phyloP scores from a whole-genome alignment of 2,329 filamentous ascomycete genomes.

The Coleophoma cylindrospora region DNA sequence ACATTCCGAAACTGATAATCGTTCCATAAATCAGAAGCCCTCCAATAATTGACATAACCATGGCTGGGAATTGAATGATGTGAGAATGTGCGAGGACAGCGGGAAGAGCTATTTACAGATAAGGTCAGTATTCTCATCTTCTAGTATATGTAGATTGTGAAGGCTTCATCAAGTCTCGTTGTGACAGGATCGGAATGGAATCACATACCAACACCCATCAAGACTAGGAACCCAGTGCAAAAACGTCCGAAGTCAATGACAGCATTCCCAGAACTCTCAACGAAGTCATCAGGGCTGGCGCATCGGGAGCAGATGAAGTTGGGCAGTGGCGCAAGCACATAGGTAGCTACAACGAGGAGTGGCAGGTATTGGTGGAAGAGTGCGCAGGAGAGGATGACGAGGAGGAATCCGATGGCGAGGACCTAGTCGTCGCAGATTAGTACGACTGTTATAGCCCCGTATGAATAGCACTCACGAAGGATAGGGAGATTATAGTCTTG shows the following conservation, averaged over 20 bases:
- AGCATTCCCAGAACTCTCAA: constrained; percentile 73
- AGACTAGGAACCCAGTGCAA: constrained; percentile 88
- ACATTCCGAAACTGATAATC: constrained; percentile 96
- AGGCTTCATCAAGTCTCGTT: neutral
- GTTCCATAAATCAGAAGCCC: constrained; percentile 95
- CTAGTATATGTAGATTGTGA: neutral
- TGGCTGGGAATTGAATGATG: constrained; percentile 77
- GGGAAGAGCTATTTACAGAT: constrained; percentile 63
- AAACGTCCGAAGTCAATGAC: constrained; percentile 93
- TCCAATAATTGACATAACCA: constrained; percentile 91
- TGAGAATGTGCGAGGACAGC: constrained; percentile 81
- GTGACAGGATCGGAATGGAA: neutral
- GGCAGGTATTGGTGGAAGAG: constrained; percentile 94
- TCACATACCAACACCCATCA: constrained; percentile 91
- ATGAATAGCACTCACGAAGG: constrained; percentile 62
- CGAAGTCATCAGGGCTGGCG: constrained; percentile 90
- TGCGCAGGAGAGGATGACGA: constrained; percentile 96
- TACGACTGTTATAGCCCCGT: constrained; percentile 4
- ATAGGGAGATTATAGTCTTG: constrained; percentile 98
- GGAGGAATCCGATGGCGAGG: constrained; percentile 95
- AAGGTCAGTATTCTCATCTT: constrained; percentile 3
- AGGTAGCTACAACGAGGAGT: constrained; percentile 91
- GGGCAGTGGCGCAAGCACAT: constrained; percentile 86
- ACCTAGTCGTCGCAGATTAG: constrained; percentile 45
- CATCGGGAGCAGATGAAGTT: constrained; percentile 94